Base-by-base conservation (phyloP, 2,329 filamentous ascomycete species). In the Diaporthe longicolla region DNA sequence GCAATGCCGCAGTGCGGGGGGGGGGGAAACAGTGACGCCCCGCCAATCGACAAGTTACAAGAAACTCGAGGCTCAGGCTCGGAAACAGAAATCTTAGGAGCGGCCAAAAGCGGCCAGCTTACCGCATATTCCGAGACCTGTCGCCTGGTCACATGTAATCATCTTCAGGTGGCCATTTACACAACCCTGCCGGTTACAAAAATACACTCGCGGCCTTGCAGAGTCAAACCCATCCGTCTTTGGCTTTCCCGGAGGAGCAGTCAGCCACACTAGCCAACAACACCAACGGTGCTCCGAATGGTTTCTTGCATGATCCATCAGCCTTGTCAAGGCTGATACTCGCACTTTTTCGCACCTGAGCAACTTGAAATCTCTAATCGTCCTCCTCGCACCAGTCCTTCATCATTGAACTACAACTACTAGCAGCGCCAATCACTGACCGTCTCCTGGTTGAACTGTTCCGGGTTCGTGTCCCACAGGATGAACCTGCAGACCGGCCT, bases 121-220 rank as follows among this genome's bases (percentile, higher is more conserved):
- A 71, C 69, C 35, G 59, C 57, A 48, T n/a, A 54, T 29, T 63
- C 55, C 54, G 69, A 71, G 54, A 61, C 69, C 24, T 40, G 61
- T 66, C 61, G 45, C 61, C 61, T 24, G 61, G 61, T 50, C 61
- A 50, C 40, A 65, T 50, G 35, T 66, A 50, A 24, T 66, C 43
- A 26, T 37, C 10, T 50, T 66, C 61, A 66, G 63, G 63, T 26
- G 63, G 63, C 63, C 63, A 68, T 21, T 21, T 68, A 54, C 29
- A 68, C 29, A 26, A 40, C n/a, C 45, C 48, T 13, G 35, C 29
- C 24, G 48, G 24, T 35, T 43, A 63, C 70, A 50, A 63, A 45
- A 63, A 71, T 71, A 63, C 26, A 54, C 11, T 21, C 29, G 45
- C 26, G 68, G 9, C 11, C 24, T 58, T 37, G 17, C 40, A 35